Conservation (phyloP, 2,329 filamentous ascomycete species). For the Onygenales sp. region DNA sequence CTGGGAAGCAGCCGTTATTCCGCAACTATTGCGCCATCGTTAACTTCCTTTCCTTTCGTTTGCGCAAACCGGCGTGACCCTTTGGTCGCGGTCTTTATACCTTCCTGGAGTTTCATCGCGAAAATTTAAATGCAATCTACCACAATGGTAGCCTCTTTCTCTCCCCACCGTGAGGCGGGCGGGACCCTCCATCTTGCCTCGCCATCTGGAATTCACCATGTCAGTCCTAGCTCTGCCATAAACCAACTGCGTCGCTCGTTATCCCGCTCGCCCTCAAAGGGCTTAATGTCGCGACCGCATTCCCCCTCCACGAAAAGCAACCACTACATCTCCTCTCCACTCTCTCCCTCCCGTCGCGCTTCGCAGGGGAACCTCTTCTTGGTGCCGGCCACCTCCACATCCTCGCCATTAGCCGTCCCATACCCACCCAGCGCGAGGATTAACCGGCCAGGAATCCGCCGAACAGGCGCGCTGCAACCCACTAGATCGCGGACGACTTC, state of each 20-base stretch:
- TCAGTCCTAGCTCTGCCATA: constrained; percentile 73
- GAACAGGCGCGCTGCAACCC: constrained; percentile 22
- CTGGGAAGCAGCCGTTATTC: not conserved
- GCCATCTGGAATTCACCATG: constrained; percentile 71
- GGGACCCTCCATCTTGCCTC: constrained; percentile 81
- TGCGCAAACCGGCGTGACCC: not conserved
- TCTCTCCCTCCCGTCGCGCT: constrained; percentile 48
- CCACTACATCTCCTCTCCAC: constrained; percentile 41
- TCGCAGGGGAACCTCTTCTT: constrained; percentile 45
- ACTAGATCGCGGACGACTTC: constrained; percentile 59
- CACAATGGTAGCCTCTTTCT: constrained; percentile 39
- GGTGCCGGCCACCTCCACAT: constrained; percentile 33
- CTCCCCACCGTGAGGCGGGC: constrained; percentile 45
- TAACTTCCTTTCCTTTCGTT: not conserved
- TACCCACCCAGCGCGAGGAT: constrained; percentile 59
- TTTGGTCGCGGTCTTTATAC: not conserved
- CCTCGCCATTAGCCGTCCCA: constrained; percentile 52
- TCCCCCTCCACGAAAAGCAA: constrained; percentile 43
- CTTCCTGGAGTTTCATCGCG: not conserved
- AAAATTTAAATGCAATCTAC: not conserved
- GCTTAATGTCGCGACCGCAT: constrained; percentile 46
- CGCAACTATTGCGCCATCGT: not conserved
- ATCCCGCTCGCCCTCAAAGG: constrained; percentile 86
- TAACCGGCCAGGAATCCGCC: constrained; percentile 33
- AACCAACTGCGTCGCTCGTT: constrained; percentile 77